Evolutionary conservation across 148 eudicot genomes (phyloP).

Genomic region (Nyssa sinensis): DNA sequence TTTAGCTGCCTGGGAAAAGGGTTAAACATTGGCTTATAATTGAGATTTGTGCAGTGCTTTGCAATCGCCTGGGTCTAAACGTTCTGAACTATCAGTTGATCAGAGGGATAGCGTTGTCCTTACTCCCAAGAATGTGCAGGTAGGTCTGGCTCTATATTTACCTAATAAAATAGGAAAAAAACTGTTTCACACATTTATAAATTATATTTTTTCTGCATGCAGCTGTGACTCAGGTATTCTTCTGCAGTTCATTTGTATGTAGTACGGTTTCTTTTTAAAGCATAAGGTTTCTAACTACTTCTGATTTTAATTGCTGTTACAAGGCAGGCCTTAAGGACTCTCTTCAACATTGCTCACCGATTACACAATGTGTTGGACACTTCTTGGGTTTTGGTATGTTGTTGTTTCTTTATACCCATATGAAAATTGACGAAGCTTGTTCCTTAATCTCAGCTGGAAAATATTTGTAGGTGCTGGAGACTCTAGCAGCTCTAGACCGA

Average conservation of each 20-base stretch:
- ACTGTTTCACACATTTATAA: constrained; percentile 6
- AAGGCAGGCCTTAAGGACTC: constrained; percentile 92
- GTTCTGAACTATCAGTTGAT: constrained; percentile 59
- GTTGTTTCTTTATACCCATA: background rate
- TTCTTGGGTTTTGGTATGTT: constrained; percentile 96
- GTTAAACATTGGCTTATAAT: constrained; percentile 17
- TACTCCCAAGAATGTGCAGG: constrained; percentile 98
- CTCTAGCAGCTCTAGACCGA: constrained; percentile 89
- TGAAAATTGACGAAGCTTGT: background rate
- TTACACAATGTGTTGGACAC: constrained; percentile 89
- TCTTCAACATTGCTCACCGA: constrained; percentile 96
- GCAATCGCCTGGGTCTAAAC: constrained; percentile 74
- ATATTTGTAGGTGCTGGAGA: constrained; percentile 76
- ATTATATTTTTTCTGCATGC: background rate
- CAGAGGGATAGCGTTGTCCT: constrained; percentile 76
- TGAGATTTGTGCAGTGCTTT: constrained; percentile 45
- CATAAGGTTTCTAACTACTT: background rate
- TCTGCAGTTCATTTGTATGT: background rate
- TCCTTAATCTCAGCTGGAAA: background rate
- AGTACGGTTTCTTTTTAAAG: background rate
- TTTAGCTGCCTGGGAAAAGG: constrained; percentile 5
- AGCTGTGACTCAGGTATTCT: background rate
- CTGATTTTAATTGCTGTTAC: constrained; percentile 10
- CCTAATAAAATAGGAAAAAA: no score
- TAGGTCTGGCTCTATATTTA: constrained; percentile 24